These are phyloP conservation scores for Parathielavia appendiculata DNA, from an alignment of 495 filamentous ascomycete genomes.

Conservation along the genomic window DNA sequence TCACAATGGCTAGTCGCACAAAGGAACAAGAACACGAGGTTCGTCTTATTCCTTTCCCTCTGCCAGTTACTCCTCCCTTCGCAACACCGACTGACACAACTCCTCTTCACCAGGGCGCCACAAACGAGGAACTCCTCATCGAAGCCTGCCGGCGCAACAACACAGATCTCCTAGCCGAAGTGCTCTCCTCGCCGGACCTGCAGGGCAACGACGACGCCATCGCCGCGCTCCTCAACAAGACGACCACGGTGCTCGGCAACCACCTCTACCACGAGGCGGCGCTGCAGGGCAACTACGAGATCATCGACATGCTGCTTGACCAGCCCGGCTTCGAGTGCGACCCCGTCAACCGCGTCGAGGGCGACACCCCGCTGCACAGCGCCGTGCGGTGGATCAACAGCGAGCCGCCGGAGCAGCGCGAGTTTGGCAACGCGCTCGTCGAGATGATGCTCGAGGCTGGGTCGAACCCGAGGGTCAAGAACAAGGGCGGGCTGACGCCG, in stretches of 20 bases:
- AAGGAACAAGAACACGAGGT: conserved; percentile 44
- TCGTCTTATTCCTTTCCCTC: conserved; percentile 5
- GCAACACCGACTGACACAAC: neutral
- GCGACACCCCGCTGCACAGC: conserved; percentile 85
- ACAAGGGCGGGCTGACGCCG: conserved; percentile 66
- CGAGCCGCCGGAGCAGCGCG: conserved; percentile 50
- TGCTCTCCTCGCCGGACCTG: conserved; percentile 41
- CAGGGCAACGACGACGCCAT: conserved; percentile 42
- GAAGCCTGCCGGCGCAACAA: conserved; percentile 94
- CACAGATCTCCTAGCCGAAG: conserved; percentile 64
- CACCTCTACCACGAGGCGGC: conserved; percentile 87
- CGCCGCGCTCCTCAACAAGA: conserved; percentile 72
- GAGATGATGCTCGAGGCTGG: conserved; percentile 93
- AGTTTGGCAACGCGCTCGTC: conserved; percentile 64
- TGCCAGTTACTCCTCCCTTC: neutral
- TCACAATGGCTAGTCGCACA: conserved; percentile 36
- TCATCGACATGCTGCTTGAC: conserved; percentile 88
- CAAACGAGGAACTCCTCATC: conserved; percentile 76
- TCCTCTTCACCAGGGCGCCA: conserved; percentile 63
- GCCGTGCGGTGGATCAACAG: conserved; percentile 80
- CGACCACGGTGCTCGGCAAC: conserved; percentile 79
- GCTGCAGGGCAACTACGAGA: conserved; percentile 79
- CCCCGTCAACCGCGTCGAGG: conserved; percentile 70
- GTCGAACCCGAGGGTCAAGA: conserved; percentile 43
- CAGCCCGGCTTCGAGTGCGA: conserved; percentile 94